These are phyloP conservation scores for Fusarium nurragi DNA, from an alignment of 2,329 filamentous ascomycete genomes.

Conservation along the genomic window DNA sequence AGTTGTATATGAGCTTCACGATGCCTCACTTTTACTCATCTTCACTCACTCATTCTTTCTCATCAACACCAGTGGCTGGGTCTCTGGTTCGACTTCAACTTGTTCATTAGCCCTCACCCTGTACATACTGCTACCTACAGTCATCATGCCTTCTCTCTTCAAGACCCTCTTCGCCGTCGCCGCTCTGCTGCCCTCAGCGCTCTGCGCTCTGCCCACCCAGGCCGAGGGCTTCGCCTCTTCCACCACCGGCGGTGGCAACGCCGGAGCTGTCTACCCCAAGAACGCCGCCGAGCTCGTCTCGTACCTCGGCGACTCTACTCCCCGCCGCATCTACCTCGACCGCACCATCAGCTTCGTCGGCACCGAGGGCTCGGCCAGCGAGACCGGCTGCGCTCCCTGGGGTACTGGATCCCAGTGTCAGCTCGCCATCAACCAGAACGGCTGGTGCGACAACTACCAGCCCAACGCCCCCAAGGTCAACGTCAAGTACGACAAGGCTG, in stretches of 20 bases:
- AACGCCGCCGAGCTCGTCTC: slow-evolving; percentile 65
- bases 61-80: slow-evolving; percentile 16
- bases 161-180: slow-evolving; percentile 34
- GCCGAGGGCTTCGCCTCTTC: slow-evolving; percentile 58
- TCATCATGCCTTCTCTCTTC: slow-evolving; percentile 36
- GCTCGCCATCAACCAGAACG: slow-evolving; percentile 67
- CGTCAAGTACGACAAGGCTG: slow-evolving; percentile 62
- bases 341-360: slow-evolving; percentile 66
- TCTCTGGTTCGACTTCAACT: slow-evolving; percentile 26
- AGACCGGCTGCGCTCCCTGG: slow-evolving; percentile 67
- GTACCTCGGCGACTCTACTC: slow-evolving; percentile 63
- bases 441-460: slow-evolving; percentile 69
- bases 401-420: slow-evolving; percentile 64
- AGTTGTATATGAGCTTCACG: slow-evolving; percentile 17
- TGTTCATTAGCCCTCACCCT: not conserved
- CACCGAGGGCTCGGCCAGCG: slow-evolving; percentile 62
- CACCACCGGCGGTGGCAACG: slow-evolving; percentile 68
- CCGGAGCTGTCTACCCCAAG: slow-evolving; percentile 62
- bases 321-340: slow-evolving; percentile 67
- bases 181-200: slow-evolving; percentile 30
- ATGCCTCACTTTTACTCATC: slow-evolving; percentile 5
- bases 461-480: slow-evolving; percentile 56
- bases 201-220: slow-evolving; percentile 47
- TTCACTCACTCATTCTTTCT: slow-evolving; percentile 10
- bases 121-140: not conserved